Conservation (phyloP, 2,329 filamentous ascomycete species). For the Ilyonectria sp. region DNA sequence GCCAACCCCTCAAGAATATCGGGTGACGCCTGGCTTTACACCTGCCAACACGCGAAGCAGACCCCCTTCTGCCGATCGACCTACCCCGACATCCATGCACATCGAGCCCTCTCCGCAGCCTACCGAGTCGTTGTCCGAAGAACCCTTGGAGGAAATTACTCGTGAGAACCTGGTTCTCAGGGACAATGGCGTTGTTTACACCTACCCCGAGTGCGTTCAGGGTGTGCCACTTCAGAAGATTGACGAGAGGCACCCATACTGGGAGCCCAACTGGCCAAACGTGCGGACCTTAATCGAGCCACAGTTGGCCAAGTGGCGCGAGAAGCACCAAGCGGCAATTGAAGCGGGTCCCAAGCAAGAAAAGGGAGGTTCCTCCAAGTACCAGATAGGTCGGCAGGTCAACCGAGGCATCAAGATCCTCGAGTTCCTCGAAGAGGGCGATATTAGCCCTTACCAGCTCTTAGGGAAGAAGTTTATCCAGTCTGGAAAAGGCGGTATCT, state of each 20-base stretch:
- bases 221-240: constrained; percentile 70
- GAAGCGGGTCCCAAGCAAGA: constrained; percentile 52
- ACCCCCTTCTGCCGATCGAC: constrained; percentile 48
- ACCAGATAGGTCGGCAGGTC: constrained; percentile 69
- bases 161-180: constrained; percentile 60
- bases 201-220: constrained; percentile 65
- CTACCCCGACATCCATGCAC: constrained; percentile 48
- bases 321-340: constrained; percentile 60
- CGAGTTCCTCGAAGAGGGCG: constrained; percentile 65
- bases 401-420: constrained; percentile 69
- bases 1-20: constrained; percentile 47
- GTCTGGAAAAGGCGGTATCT: constrained; percentile 57
- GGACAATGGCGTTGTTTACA: constrained; percentile 65
- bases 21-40: constrained; percentile 49
- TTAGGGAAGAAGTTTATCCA: constrained; percentile 66
- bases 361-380: constrained; percentile 60
- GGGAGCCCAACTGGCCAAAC: constrained; percentile 68
- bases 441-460: constrained; percentile 71
- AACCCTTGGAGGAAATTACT: constrained; percentile 57
- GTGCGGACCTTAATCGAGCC: constrained; percentile 60
- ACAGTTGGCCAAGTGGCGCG: constrained; percentile 63
- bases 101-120: constrained; percentile 48
- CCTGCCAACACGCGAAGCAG: constrained; percentile 50
- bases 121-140: constrained; percentile 30
- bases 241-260: constrained; percentile 65